A percentile compares a stretch with the other conserved stretches of the same genome.
These are phyloP conservation scores for Austroboletus novae-zelandiae DNA, from an alignment of 1,284 basidiomycete genomes.

Conservation along the genomic window DNA sequence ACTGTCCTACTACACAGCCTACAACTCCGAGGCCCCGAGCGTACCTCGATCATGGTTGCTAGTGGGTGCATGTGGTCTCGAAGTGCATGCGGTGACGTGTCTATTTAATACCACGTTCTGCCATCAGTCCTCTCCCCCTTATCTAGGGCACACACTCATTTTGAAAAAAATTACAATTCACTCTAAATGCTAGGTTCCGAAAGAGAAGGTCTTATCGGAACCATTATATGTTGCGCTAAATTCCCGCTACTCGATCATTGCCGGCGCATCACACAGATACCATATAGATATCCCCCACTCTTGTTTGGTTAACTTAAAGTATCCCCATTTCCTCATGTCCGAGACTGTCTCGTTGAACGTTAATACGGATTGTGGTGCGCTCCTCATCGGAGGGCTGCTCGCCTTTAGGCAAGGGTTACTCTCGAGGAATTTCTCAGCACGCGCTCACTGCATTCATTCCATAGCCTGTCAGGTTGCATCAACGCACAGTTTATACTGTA, in stretches of 20 bases:
- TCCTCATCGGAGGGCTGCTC: conserved; percentile 25
- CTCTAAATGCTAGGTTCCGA: no score
- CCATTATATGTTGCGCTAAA: no score
- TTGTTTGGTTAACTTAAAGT: no score
- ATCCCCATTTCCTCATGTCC: not conserved
- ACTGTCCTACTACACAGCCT: no score
- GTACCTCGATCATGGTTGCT: no score
- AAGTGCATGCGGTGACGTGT: not conserved
- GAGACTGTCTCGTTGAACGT: not conserved
- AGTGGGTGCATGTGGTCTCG: not conserved
- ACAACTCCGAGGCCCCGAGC: no score
- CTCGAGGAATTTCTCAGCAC: not conserved
- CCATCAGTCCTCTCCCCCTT: not conserved
- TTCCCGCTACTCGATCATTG: no score
- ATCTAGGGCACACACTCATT: not conserved
- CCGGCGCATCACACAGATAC: no score
- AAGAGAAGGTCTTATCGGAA: no score
- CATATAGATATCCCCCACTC: no score
- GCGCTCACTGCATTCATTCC: not conserved
- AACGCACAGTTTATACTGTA: conserved; percentile 28
- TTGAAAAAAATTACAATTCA: no score
- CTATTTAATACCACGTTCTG: not conserved
- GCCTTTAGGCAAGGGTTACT: conserved; percentile 19
- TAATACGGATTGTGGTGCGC: conserved; percentile 15
- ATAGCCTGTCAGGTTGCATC: conserved; percentile 27